phyloP scores from a whole-genome alignment of 208 protist species.

The Perkinsela sp. region DNA sequence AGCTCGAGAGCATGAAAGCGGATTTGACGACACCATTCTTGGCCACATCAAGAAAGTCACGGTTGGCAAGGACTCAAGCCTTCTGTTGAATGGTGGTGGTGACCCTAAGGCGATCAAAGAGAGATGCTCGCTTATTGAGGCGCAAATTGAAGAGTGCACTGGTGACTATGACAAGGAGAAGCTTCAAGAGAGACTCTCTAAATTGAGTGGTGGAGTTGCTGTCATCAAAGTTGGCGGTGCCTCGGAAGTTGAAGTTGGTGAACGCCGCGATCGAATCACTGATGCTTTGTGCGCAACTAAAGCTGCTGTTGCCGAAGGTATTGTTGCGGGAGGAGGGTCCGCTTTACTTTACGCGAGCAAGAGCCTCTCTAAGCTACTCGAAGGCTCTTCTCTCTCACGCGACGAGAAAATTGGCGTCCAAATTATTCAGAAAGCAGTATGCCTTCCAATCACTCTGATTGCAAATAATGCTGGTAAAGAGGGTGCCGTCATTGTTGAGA shows the following conservation, averaged over 20 bases:
- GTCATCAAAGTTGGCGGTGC: conserved; percentile 88
- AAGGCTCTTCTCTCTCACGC: conserved; percentile 17
- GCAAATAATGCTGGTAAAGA: conserved; percentile 86
- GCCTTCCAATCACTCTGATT: conserved; percentile 68
- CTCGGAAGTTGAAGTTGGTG: conserved; percentile 93
- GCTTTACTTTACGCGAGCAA: conserved; percentile 74
- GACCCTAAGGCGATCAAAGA: conserved; percentile 74
- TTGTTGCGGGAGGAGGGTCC: conserved; percentile 87
- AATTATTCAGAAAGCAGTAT: conserved; percentile 34
- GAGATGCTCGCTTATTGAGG: conserved; percentile 78
- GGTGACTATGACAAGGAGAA: conserved; percentile 91
- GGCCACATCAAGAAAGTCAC: conserved; percentile 55
- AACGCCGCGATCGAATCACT: conserved; percentile 95
- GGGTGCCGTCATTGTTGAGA: conserved; percentile 83
- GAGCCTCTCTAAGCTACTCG: conserved; percentile 40
- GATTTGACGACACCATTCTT: conserved; percentile 52
- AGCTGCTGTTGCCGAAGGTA: conserved; percentile 92
- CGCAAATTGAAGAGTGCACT: conserved; percentile 65
- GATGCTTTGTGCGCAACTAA: conserved; percentile 95
- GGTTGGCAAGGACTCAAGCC: conserved; percentile 86
- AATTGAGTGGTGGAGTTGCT: conserved; percentile 58
- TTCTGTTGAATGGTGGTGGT: conserved; percentile 88
- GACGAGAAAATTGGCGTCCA: conserved; percentile 48
- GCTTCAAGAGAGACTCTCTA: conserved; percentile 74
- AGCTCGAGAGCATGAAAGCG: conserved; percentile 8